phyloP scores from a whole-genome alignment of 2,329 filamentous ascomycete genomes.

The Fusarium pseudoanthophilum region DNA sequence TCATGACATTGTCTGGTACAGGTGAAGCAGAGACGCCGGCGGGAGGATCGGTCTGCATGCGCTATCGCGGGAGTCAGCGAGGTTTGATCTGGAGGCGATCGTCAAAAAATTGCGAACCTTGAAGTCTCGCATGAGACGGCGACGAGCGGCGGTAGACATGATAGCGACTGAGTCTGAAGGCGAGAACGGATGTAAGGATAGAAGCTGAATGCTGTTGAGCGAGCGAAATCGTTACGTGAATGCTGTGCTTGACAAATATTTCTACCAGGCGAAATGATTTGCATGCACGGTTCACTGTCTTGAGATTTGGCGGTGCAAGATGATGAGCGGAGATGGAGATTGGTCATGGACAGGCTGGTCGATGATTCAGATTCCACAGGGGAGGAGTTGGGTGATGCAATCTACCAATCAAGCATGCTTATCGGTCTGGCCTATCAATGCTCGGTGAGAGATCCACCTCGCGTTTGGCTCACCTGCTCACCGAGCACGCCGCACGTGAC shows the following conservation, averaged over 20 bases:
- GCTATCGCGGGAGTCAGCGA: constrained; percentile 61
- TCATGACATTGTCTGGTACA: constrained; percentile 97
- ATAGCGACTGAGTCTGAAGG: constrained; percentile 31
- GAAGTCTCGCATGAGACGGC: constrained; percentile 98
- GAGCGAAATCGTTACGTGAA: background rate
- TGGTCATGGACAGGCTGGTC: constrained; percentile 42
- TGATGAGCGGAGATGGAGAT: constrained; percentile 40
- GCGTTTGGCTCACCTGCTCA: background rate
- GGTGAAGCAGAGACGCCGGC: constrained; percentile 96
- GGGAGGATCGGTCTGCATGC: constrained; percentile 99
- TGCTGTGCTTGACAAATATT: background rate
- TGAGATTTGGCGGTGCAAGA: constrained; percentile 24
- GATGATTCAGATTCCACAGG: constrained; percentile 25
- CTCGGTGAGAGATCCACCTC: background rate
- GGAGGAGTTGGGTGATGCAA: constrained; percentile 26
- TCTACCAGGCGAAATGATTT: background rate
- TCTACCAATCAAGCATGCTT: constrained; percentile 39
- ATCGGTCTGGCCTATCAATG: constrained; percentile 23
- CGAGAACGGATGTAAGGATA: constrained; percentile 1
- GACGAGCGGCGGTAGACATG: constrained; percentile 91
- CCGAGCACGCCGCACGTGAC: background rate
- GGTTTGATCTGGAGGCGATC: background rate
- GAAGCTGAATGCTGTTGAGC: background rate
- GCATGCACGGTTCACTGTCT: constrained; percentile 21
- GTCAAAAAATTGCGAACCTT: constrained; percentile 72